Percentiles rank a stretch among this genome's conserved stretches.
Evolutionary conservation across 225 moss, liverwort and hornwort genomes (phyloP).

Genomic region (Bryum argenteum): DNA sequence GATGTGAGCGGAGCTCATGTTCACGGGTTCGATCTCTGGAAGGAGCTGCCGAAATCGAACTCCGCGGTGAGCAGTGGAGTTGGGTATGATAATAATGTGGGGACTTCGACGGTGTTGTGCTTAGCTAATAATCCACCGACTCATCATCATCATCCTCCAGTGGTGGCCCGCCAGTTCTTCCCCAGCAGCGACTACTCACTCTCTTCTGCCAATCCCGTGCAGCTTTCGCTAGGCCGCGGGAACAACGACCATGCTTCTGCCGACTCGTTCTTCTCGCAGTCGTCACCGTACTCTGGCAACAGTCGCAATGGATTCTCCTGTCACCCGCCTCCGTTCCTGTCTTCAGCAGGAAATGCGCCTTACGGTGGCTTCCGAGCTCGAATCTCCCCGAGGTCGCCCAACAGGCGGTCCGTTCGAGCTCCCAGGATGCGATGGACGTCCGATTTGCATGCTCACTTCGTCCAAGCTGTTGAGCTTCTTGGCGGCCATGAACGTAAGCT

Average conservation of each 20-base stretch:
- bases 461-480: slow-evolving; percentile 84
- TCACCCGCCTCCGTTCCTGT: not conserved
- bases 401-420: slow-evolving; percentile 68
- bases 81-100: slow-evolving; percentile 33
- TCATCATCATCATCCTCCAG: slow-evolving; percentile 24
- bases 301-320: no score
- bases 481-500: slow-evolving; percentile 94
- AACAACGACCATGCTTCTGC: not conserved
- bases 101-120: slow-evolving; percentile 74
- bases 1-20: slow-evolving; percentile 65
- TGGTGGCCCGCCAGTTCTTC: slow-evolving; percentile 32
- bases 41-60: slow-evolving; percentile 37
- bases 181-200: slow-evolving; percentile 17
- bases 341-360: not conserved
- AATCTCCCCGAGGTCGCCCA: slow-evolving; percentile 64
- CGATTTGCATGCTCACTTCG: slow-evolving; percentile 74
- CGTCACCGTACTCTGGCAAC: no score
- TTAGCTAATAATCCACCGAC: slow-evolving; percentile 55
- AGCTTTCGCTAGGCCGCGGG: slow-evolving; percentile 42
- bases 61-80: slow-evolving; percentile 21
- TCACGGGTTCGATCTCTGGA: slow-evolving; percentile 93
- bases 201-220: slow-evolving; percentile 30
- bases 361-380: slow-evolving; percentile 60
- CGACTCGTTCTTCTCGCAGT: not conserved
- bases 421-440: slow-evolving; percentile 94